Evolutionary conservation across 108 stramenopile genomes (phyloP).

Genomic region (Nitzschia sp.): DNA sequence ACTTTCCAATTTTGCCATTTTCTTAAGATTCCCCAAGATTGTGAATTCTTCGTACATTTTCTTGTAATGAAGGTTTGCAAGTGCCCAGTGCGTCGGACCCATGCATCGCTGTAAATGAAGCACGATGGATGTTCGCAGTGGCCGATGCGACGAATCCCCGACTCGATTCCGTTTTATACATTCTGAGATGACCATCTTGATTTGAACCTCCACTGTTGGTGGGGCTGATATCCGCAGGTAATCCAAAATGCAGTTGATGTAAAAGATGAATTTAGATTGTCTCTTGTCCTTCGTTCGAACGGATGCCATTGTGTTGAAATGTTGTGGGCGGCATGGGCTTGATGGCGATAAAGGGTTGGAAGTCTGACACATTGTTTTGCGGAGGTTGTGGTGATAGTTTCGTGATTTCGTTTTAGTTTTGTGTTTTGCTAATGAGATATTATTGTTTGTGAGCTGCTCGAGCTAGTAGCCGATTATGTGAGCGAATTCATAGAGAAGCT

Average conservation of each 20-base stretch:
- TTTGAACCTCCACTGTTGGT: neutral
- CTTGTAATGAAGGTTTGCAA: neutral
- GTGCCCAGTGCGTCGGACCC: neutral
- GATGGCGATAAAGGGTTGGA: neutral
- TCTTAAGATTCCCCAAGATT: neutral
- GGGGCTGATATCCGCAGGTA: neutral
- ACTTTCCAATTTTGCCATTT: neutral
- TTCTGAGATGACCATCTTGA: conserved; percentile 1
- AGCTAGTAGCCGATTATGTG: neutral
- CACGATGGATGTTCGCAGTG: neutral
- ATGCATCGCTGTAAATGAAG: neutral
- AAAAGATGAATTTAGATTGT: neutral
- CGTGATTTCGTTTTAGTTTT: neutral
- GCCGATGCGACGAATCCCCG: neutral
- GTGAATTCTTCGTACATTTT: neutral
- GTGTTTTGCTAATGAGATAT: neutral
- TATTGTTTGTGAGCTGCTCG: neutral
- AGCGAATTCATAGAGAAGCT: neutral
- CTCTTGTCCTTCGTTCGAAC: neutral
- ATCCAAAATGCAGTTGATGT: neutral
- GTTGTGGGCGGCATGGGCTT: neutral
- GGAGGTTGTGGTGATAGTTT: neutral
- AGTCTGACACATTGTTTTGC: neutral
- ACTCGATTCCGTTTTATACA: neutral
- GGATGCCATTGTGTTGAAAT: neutral